Base-by-base conservation (phyloP, 1,284 basidiomycete genomes). In the Ceratobasidium theobromae region DNA sequence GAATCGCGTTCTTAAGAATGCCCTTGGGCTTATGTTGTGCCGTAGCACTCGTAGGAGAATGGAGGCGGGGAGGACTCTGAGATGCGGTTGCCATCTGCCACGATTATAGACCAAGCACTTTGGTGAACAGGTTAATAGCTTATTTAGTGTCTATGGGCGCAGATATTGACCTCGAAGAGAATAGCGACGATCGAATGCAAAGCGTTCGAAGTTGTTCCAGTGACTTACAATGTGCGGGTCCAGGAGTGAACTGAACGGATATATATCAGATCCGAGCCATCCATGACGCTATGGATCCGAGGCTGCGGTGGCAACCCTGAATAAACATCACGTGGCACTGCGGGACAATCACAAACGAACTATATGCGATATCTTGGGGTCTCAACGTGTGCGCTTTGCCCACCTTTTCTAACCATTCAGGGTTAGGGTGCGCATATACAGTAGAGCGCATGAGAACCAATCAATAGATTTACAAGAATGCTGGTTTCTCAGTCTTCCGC, bases 1-100 rank as follows among this genome's bases (percentile, higher is more conserved):
- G 80, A 23, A 83, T 82, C 5, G 86, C 84, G 75, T 91, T 91
- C 86, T 92, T 92, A 72, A 92, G 77, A 71, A 92, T 92, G 32
- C 89, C 89, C 76, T 89, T 91, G 41, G 89, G 89, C 75, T 88
- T 90, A 0, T 80, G 83, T 69, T 83, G 77, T 1, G 86, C 86
- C 40, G 79, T 80, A 16, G 86, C 46, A 33, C 45, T 62, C 28
- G 58, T n/a, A 5, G 58, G 58, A 3, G 58, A 62, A 21, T 62
- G 58, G 28, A 62, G 9, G 8, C 32, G 58, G 14, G 58, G 58
- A 18, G 58, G 58, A 25, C 58, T 62, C 16, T 51, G 68, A 32
- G 67, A 41, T 12, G 69, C 67, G 8, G 69, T 45, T 11, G 43
- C 40, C 62, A 53, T 45, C 23, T 43, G 35, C 43, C 18, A 6